Base-by-base conservation (phyloP, 2,329 filamentous ascomycete species). In the Aspergillus ustus region DNA sequence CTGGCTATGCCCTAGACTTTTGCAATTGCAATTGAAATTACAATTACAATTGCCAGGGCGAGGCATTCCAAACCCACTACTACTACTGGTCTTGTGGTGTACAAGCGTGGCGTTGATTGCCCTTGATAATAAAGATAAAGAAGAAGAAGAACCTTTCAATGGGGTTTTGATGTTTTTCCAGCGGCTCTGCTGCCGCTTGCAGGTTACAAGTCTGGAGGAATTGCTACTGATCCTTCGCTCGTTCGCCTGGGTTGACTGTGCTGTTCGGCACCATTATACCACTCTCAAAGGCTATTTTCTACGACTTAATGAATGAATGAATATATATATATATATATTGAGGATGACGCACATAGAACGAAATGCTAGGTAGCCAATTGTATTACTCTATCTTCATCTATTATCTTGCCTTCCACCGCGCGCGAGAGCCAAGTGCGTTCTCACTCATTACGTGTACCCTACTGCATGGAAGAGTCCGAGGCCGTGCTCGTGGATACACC, bases 61-160 rank as follows among this genome's bases (percentile, higher is more conserved):
- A 17, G 20, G 11, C 17, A 8, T 59, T n/a, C 34, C 22, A n/a
- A 37, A 6, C 17, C n/a, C 50, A 7, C n/a, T n/a, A n/a, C n/a
- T n/a, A n/a, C n/a, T n/a, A n/a, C 19, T 46, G 37, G 13, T 57
- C n/a, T 48, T 61, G 2, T 56, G 59, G 59, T 61, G 59, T 37
- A 43, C 37, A 0, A 48, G 25, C 7, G 22, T 61, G 7, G 43
- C 49, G 17, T 7, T 49, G 15, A 58, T 61, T 20, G 54, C 49
- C 6, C 17, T 53, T 9, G 29, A 53, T 43, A 34, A n/a, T n/a
- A n/a, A n/a, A n/a, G n/a, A n/a, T n/a, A n/a, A n/a, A n/a, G n/a
- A n/a, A n/a, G n/a, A 19, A 25, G 13, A 40, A 11, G 15, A 29
- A 13, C 13, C n/a, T 6, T 20, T 29, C 15, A 48, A 49, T 15